Base-by-base conservation (phyloP, 2,329 filamentous ascomycete species). In the Drechslerella coelobrocha region DNA sequence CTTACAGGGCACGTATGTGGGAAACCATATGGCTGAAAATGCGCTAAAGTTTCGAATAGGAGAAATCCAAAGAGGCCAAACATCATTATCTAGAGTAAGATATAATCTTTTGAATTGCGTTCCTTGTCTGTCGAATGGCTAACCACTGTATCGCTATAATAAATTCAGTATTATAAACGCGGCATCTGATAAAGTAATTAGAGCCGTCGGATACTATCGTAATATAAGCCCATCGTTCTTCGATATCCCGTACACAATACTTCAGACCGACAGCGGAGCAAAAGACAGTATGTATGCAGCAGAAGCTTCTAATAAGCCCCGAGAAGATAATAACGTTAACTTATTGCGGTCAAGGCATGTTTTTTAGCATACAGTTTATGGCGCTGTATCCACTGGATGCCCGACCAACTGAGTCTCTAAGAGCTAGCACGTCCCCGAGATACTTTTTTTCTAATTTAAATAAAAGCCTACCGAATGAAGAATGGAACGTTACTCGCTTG, bases 361-460 rank as follows among this genome's bases (percentile, higher is more conserved):
- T 54, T 17, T 54, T 54, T 24, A 54, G 51, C 24, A 19, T 54
- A 6, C 51, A 54, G 29, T 54, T 39, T 39, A 29, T 54, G 8
- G 51, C 8, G 3, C 51, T 2, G 2, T 54, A 54, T 23, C 14
- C n/a, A 14, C 3, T 17, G 8, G n/a, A 8, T 3, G 23, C 4
- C 5, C 12, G 12, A 27, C 51, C 51, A 2, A 14, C 19, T 6
- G 51, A 54, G 41, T 8, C 29, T 10, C 17, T 12, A 9, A 37
- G 29, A 21, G 6, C 9, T 54, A 2, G 4, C 27, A 14, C 27
- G 19, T 23, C 51, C 12, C 51, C 51, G 2, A 54, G 12, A 24
- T 10, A 27, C 19, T 3, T 10, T n/a, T 8, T 37, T 21, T 7
- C 2, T 14, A 23, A 12, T 24, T 3, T 14, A 4, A 37, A 23